phyloP scores from a whole-genome alignment of 306 rosid genomes.

The Benincasa hispida region DNA sequence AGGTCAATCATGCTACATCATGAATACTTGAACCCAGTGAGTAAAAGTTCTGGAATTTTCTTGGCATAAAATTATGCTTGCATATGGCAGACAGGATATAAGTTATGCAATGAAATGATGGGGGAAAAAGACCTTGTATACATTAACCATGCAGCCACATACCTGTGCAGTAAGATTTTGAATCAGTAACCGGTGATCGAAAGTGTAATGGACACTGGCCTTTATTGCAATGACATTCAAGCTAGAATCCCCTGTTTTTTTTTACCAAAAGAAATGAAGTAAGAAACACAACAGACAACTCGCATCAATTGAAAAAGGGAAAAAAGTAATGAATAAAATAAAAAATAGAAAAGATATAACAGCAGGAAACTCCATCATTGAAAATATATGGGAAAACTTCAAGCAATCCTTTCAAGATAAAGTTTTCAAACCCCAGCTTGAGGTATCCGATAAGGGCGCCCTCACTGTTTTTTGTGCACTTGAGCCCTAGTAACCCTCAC shows the following conservation, averaged over 20 bases:
- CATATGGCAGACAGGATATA: not conserved
- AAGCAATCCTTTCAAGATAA: not conserved
- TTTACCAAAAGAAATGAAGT: constrained; percentile 14
- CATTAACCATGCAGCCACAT: constrained; percentile 1
- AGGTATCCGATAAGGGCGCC: not conserved
- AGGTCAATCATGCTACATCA: not conserved
- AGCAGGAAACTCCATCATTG: not conserved
- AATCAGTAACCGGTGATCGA: constrained; percentile 56
- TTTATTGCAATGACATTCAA: constrained; percentile 64
- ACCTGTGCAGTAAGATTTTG: constrained; percentile 88
- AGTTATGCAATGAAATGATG: not conserved
- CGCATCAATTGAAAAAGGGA: not conserved
- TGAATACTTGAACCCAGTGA: not conserved
- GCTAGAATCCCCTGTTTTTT: constrained; percentile 56
- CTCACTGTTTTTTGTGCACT: not conserved
- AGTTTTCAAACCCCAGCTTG: not conserved
- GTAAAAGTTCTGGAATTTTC: not conserved
- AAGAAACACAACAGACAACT: not conserved
- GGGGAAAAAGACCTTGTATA: not conserved
- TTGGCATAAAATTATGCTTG: not conserved
- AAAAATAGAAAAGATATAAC: not conserved
- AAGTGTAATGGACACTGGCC: constrained; percentile 81
- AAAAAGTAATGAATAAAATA: not conserved
- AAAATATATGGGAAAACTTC: not conserved
- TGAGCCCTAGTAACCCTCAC: not conserved